Percentiles rank a stretch among this genome's conserved stretches.
Evolutionary conservation across 345 rosid species (phyloP).

Genomic region (Populus alba): DNA sequence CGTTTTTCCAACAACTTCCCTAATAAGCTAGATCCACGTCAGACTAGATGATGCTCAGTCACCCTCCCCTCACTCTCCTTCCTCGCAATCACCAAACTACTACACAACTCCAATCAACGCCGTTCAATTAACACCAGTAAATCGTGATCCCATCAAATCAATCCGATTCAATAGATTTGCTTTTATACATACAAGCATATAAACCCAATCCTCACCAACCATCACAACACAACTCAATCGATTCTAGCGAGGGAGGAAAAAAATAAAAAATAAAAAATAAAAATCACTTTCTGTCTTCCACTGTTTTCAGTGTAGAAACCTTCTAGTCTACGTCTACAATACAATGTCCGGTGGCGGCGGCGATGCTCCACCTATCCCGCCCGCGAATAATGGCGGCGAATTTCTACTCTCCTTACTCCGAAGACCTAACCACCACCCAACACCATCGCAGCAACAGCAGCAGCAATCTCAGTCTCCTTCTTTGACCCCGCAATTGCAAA

Average conservation of each 20-base stretch:
- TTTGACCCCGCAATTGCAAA: constrained; percentile 18
- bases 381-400: constrained; percentile 62
- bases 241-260: not conserved
- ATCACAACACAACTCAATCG: not conserved
- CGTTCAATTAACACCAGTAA: not conserved
- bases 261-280: too few relatives aligned
- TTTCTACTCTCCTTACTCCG: constrained; percentile 77
- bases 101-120: not conserved
- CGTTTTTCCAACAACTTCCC: not conserved
- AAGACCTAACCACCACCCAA: constrained; percentile 35
- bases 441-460: constrained; percentile 11
- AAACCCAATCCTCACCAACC: not conserved
- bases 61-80: not conserved
- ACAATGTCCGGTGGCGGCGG: constrained; percentile 62
- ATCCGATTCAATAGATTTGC: not conserved
- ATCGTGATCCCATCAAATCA: not conserved
- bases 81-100: not conserved
- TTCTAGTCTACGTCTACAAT: not conserved
- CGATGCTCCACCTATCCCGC: constrained; percentile 41
- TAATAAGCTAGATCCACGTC: not conserved
- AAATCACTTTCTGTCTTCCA: not conserved
- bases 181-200: not conserved
- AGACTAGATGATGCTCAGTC: not conserved
- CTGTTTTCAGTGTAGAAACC: not conserved
- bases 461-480: constrained; percentile 14